phyloP scores from a whole-genome alignment of 208 protist genomes.

The Trypanosoma caninum region DNA sequence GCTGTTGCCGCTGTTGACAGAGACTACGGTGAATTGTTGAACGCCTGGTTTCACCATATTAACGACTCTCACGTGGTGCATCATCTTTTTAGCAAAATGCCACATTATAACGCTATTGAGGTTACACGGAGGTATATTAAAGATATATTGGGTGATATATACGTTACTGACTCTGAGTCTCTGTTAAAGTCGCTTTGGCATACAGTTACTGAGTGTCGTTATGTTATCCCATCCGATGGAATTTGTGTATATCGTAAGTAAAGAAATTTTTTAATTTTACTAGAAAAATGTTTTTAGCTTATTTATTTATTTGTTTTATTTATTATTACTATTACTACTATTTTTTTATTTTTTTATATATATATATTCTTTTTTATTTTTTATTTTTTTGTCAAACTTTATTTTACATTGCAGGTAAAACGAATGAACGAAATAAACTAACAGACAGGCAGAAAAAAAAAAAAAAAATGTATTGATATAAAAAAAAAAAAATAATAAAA shows the following conservation, averaged over 20 bases:
- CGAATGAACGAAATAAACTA: not conserved
- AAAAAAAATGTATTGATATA: too few species aligned
- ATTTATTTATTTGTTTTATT: not conserved
- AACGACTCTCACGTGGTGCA: conserved; percentile 93
- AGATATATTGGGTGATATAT: conserved; percentile 63
- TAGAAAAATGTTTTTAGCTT: not conserved
- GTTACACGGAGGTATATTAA: conserved; percentile 78
- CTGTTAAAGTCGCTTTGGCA: conserved; percentile 42
- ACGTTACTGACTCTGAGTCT: conserved; percentile 57
- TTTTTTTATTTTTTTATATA: not conserved
- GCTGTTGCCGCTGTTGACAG: conserved; percentile 91
- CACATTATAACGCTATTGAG: conserved; percentile 91
- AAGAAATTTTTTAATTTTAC: not conserved
- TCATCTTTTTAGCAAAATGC: conserved; percentile 93
- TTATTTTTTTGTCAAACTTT: not conserved
- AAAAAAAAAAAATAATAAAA: too few species aligned
- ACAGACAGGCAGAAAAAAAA: not conserved
- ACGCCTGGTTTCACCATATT: conserved; percentile 92
- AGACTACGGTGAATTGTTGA: conserved; percentile 80
- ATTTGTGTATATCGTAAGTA: conserved; percentile 51
- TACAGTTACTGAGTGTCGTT: conserved; percentile 63
- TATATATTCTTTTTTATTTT: not conserved
- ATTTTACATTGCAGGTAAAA: not conserved
- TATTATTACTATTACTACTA: not conserved
- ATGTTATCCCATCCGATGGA: conserved; percentile 74